These are phyloP conservation scores for Furcasterigmium furcatum DNA, from an alignment of 2,329 filamentous ascomycete genomes.

Conservation along the genomic window DNA sequence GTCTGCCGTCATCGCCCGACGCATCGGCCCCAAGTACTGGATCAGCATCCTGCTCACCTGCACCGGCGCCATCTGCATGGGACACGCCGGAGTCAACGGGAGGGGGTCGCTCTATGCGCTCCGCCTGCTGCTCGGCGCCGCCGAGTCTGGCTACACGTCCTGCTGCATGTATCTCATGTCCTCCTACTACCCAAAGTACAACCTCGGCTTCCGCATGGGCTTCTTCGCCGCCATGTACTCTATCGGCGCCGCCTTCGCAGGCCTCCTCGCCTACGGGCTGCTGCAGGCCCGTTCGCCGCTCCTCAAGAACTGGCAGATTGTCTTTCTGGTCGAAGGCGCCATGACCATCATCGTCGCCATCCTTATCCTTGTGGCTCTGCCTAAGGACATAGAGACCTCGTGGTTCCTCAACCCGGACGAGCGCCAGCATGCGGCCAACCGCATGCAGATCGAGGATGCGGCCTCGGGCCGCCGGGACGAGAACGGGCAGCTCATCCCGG, in stretches of 20 bases:
- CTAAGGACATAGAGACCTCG: no score
- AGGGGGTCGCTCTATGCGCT: constrained; percentile 12
- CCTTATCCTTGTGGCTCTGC: constrained; percentile 17
- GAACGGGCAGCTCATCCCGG: no score
- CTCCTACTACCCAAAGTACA: constrained; percentile 14
- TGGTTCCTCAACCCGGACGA: no score
- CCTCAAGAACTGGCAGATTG: constrained; percentile 12
- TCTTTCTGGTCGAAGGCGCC: constrained; percentile 13
- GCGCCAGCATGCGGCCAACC: no score
- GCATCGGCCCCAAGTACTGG: constrained; percentile 13
- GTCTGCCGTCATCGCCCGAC: constrained; percentile 15
- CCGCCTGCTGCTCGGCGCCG: constrained; percentile 15
- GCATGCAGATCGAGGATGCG: no score
- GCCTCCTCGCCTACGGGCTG: constrained; percentile 14
- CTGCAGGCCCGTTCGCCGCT: constrained; percentile 1
- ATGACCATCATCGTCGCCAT: constrained; percentile 16
- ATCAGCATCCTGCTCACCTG: constrained; percentile 10
- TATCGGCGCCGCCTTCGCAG: constrained; percentile 17
- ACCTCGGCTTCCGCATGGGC: constrained; percentile 12
- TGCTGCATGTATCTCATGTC: constrained; percentile 17
- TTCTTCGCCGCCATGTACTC: constrained; percentile 16
- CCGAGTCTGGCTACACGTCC: constrained; percentile 16
- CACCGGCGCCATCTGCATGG: constrained; percentile 17
- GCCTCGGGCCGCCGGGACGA: no score
- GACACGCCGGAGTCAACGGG: constrained; percentile 12